Evolutionary conservation across 306 rosid species (phyloP).

Genomic region (Mimosa bimucronata): DNA sequence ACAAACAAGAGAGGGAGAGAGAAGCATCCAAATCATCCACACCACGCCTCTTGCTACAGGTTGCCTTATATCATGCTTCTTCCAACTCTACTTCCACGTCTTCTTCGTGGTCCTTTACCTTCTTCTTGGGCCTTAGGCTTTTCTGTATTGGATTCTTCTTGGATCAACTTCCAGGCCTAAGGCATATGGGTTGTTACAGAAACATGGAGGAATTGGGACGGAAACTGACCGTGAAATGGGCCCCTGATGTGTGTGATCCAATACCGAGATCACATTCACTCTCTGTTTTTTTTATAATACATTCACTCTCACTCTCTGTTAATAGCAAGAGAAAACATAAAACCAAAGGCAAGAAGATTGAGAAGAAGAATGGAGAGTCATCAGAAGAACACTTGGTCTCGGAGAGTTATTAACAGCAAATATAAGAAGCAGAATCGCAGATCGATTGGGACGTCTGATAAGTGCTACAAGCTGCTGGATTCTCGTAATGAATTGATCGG

Average conservation of each 20-base stretch:
- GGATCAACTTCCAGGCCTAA: too few species aligned
- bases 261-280: conserved; percentile 49
- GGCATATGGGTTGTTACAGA: too few species aligned
- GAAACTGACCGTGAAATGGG: conserved; percentile 76
- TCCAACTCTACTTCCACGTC: too few species aligned
- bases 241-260: conserved; percentile 88
- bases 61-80: too few species aligned
- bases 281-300: too few species aligned
- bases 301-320: conserved; percentile 57
- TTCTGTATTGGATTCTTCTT: too few species aligned
- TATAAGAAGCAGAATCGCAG: conserved; percentile 61
- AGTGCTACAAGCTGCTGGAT: conserved; percentile 22
- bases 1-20: too few species aligned
- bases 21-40: too few species aligned
- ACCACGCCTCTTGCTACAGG: too few species aligned
- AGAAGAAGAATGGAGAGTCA: conserved; percentile 68
- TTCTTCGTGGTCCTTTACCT: too few species aligned
- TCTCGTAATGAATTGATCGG: conserved; percentile 28
- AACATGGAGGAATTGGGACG: conserved; percentile 33
- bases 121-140: too few species aligned
- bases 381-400: conserved; percentile 52
- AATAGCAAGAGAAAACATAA: conserved; percentile 68
- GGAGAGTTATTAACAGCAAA: conserved; percentile 48
- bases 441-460: conserved; percentile 37
- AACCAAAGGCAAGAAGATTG: conserved; percentile 57